These are phyloP conservation scores for Lablab purpureus DNA, from an alignment of 306 rosid species.

Conservation along the genomic window DNA sequence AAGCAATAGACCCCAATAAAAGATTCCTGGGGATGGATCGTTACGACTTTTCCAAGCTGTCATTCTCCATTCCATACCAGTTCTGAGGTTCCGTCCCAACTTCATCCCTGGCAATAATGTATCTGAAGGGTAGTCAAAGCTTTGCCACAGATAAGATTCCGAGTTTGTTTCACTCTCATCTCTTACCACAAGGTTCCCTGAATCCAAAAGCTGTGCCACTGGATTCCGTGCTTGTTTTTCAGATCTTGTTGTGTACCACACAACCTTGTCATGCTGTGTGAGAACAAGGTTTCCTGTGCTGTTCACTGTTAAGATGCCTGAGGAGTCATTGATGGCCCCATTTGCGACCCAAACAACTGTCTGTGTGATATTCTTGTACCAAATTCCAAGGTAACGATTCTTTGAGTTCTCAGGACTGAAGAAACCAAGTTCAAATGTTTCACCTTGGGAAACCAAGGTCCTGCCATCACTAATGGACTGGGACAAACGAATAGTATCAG, in stretches of 20 bases:
- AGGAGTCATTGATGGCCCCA: conserved; percentile 45
- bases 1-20: conserved; percentile 35
- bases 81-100: conserved; percentile 61
- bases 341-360: conserved; percentile 78
- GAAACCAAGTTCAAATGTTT: conserved; percentile 64
- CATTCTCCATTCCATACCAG: conserved; percentile 40
- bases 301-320: conserved; percentile 43
- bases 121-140: conserved; percentile 71
- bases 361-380: conserved; percentile 57
- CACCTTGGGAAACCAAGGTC: conserved; percentile 55
- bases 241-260: conserved; percentile 50
- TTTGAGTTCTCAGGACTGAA: conserved; percentile 57
- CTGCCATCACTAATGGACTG: conserved; percentile 49
- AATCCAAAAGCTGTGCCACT: conserved; percentile 49
- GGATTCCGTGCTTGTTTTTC: conserved; percentile 29
- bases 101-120: conserved; percentile 63
- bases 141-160: conserved; percentile 52
- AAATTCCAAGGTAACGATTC: conserved; percentile 60
- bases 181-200: conserved; percentile 55
- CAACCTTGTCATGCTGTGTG: not conserved
- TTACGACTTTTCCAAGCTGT: conserved; percentile 58
- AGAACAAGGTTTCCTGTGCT: conserved; percentile 47
- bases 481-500: conserved; percentile 45
- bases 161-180: conserved; percentile 8
- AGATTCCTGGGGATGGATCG: conserved; percentile 58